Evolutionary conservation across 129 eudicot species (phyloP).

Genomic region (Tagetes patula): DNA sequence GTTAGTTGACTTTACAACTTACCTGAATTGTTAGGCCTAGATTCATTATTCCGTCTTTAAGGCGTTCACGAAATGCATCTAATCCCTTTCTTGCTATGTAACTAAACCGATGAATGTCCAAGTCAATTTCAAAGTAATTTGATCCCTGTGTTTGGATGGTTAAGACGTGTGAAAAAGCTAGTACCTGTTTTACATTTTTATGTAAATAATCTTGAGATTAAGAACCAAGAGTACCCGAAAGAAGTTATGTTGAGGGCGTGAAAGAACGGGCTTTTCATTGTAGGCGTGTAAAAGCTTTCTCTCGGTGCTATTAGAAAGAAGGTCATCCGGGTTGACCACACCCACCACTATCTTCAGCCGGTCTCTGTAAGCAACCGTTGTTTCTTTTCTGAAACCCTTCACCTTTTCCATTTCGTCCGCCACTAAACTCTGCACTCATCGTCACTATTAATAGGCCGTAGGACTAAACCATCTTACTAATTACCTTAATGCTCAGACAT

Average conservation of each 20-base stretch:
- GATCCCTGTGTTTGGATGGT: constrained; percentile 49
- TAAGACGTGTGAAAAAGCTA: not conserved
- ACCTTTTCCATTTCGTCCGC: constrained; percentile 70
- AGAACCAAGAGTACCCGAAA: constrained; percentile 50
- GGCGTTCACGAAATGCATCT: constrained; percentile 76
- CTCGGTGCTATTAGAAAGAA: constrained; percentile 69
- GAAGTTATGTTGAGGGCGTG: constrained; percentile 95
- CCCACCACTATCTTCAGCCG: constrained; percentile 86
- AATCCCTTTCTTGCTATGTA: constrained; percentile 84
- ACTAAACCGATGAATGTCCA: constrained; percentile 91
- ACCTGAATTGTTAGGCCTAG: constrained; percentile 90
- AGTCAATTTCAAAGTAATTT: constrained; percentile 85
- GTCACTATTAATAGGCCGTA: not conserved
- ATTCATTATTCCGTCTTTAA: constrained; percentile 64
- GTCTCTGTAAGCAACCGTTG: constrained; percentile 70
- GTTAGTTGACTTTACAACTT: not conserved
- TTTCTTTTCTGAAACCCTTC: constrained; percentile 66
- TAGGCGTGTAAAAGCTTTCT: constrained; percentile 80
- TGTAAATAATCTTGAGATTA: not conserved
- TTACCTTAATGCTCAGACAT: not conserved
- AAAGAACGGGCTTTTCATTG: constrained; percentile 91
- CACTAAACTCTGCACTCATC: constrained; percentile 53
- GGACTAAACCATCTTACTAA: not conserved
- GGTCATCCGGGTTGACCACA: constrained; percentile 84
- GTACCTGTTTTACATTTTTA: not conserved